phyloP scores from a whole-genome alignment of 495 filamentous ascomycete species.

The Penicillium silybi region DNA sequence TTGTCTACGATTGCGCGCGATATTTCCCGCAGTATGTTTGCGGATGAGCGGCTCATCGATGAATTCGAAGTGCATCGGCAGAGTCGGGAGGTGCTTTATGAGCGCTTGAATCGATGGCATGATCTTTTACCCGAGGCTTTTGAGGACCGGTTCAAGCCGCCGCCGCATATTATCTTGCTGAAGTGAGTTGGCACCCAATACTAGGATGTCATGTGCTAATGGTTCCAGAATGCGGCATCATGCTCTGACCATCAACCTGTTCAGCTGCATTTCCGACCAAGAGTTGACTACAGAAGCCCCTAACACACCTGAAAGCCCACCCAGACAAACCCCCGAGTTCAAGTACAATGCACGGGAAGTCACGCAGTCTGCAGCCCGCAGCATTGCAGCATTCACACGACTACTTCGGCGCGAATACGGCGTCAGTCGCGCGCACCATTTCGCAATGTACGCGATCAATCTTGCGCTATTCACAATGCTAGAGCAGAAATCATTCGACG shows the following conservation, averaged over 20 bases:
- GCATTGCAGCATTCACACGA: constrained; percentile 31
- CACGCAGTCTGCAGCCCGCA: constrained; percentile 27
- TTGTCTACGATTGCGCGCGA: constrained; percentile 40
- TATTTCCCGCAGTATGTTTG: constrained; percentile 39
- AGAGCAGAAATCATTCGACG: constrained; percentile 32
- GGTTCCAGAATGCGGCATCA: constrained; percentile 37
- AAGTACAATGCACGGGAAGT: constrained; percentile 26
- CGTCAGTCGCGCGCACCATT: constrained; percentile 39
- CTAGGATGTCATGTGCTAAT: neutral
- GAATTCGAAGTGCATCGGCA: constrained; percentile 13
- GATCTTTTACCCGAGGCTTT: constrained; percentile 30
- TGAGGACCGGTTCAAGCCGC: constrained; percentile 17
- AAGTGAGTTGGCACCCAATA: constrained; percentile 32
- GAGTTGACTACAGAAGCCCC: constrained; percentile 17
- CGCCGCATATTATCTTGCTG: constrained; percentile 39
- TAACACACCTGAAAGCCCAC: constrained; percentile 34
- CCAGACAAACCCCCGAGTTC: constrained; percentile 16
- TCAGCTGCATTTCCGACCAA: constrained; percentile 29
- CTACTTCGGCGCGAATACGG: constrained; percentile 37
- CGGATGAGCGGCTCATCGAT: constrained; percentile 4
- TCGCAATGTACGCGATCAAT: constrained; percentile 44
- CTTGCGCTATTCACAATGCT: constrained; percentile 41
- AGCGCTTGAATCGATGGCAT: constrained; percentile 32
- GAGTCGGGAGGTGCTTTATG: constrained; percentile 31
- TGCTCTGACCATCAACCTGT: constrained; percentile 36